Evolutionary conservation across 1,139 yeast genomes (phyloP).

Genomic region (Saccharomyces hybrid): DNA sequence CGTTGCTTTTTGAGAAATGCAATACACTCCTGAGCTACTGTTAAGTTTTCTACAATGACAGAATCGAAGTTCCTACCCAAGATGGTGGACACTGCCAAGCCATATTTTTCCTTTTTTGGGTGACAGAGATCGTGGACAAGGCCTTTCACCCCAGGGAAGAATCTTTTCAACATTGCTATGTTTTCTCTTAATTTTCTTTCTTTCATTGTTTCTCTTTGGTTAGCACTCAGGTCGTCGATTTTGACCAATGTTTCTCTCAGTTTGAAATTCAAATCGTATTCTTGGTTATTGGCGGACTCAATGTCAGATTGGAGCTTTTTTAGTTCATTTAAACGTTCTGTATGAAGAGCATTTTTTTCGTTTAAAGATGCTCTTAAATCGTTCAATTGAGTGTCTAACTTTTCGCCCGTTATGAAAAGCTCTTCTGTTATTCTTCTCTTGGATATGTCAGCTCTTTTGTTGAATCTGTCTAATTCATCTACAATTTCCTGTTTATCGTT

Average conservation of each 20-base stretch:
- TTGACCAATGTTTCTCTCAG: slow-evolving; percentile 53
- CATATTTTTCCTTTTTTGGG: slow-evolving; percentile 71
- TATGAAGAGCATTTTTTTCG: slow-evolving; percentile 40
- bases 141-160: slow-evolving; percentile 79
- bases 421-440: slow-evolving; percentile 34
- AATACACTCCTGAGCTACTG: slow-evolving; percentile 77
- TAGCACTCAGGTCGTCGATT: slow-evolving; percentile 66
- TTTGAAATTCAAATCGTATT: slow-evolving; percentile 45
- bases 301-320: slow-evolving; percentile 28
- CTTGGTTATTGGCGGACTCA: slow-evolving; percentile 36
- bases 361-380: slow-evolving; percentile 36
- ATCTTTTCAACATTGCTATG: slow-evolving; percentile 54
- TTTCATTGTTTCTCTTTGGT: slow-evolving; percentile 63
- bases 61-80: slow-evolving; percentile 78
- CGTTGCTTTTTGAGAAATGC: slow-evolving; percentile 78
- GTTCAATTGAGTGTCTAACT: slow-evolving; percentile 36
- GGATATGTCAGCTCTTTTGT: slow-evolving; percentile 37
- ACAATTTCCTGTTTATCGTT: slow-evolving; percentile 41
- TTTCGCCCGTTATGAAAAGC: slow-evolving; percentile 33
- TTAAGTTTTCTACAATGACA: slow-evolving; percentile 67
- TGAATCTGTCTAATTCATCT: slow-evolving; percentile 35
- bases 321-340: slow-evolving; percentile 35
- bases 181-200: slow-evolving; percentile 68
- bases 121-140: slow-evolving; percentile 70
- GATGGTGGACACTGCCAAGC: slow-evolving; percentile 67